Conservation (phyloP, 257 asterid species). For the Handroanthus guayacan region DNA sequence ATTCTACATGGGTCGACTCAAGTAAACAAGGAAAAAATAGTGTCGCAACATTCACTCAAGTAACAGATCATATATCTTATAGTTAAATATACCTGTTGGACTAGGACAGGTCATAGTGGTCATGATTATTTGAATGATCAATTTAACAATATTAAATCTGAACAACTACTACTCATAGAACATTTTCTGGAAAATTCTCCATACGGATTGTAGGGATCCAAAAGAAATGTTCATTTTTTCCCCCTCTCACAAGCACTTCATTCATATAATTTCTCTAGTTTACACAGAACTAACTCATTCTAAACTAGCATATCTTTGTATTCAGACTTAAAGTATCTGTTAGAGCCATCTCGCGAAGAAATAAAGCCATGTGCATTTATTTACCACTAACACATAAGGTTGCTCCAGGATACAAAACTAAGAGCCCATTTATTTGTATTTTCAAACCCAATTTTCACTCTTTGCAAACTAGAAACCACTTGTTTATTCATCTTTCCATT, state of each 20-base stretch:
- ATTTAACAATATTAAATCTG: neutral
- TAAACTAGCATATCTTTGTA: neutral
- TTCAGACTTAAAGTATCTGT: neutral
- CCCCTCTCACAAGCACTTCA: neutral
- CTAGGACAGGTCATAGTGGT: neutral
- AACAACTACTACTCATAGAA: neutral
- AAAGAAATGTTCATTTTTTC: neutral
- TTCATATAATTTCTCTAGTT: neutral
- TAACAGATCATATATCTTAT: neutral
- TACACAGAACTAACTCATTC: conserved; percentile 1
- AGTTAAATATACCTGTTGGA: neutral
- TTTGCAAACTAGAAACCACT: no score
- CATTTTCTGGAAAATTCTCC: neutral
- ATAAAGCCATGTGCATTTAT: conserved; percentile 2
- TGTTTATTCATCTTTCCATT: no score
- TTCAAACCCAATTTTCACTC: no score
- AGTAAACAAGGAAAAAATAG: neutral
- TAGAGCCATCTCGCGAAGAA: neutral
- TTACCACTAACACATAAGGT: neutral
- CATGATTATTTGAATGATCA: neutral
- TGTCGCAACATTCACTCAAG: neutral
- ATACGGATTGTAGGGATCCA: neutral
- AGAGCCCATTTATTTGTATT: no score
- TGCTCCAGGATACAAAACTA: conserved; percentile 7
- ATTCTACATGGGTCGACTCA: neutral